A percentile compares a stretch with the other conserved stretches of the same genome.
Evolutionary conservation across 768 basidiomycete species (phyloP).

Genomic region (Boletus eberwhitei): DNA sequence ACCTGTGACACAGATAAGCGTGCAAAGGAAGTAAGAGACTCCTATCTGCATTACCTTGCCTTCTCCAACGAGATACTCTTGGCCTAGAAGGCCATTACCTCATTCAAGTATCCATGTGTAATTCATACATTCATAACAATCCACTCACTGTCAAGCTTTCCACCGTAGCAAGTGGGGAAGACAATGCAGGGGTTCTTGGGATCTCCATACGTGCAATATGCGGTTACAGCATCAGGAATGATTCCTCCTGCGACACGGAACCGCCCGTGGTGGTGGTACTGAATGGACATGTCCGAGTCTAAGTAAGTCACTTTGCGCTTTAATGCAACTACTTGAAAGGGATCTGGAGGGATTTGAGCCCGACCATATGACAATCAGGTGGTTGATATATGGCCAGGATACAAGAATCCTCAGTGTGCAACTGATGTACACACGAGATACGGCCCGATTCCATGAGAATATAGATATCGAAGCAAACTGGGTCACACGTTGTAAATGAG

Average conservation of each 20-base stretch:
- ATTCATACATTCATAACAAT: neutral
- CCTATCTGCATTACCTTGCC: constrained; percentile 38
- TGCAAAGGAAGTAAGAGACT: neutral
- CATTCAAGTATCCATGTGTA: neutral
- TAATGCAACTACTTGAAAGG: neutral
- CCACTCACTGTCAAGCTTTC: constrained; percentile 46
- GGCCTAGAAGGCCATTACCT: constrained; percentile 36
- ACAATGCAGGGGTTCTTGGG: constrained; percentile 54
- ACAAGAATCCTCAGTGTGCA: neutral
- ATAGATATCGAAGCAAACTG: neutral
- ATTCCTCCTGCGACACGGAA: constrained; percentile 51
- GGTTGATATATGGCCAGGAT: constrained; percentile 1
- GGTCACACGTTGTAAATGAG: too few relatives aligned
- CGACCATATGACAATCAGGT: neutral
- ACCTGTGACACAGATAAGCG: constrained; percentile 29
- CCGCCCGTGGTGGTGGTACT: constrained; percentile 53
- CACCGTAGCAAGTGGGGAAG: constrained; percentile 59
- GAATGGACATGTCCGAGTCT: constrained; percentile 27
- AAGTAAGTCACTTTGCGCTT: neutral
- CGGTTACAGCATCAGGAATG: constrained; percentile 56
- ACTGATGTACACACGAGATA: neutral
- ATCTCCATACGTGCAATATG: constrained; percentile 55
- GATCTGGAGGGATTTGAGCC: neutral
- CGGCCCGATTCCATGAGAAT: constrained; percentile 5
- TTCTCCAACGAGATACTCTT: constrained; percentile 49